These are phyloP conservation scores for Schwanniomyces pseudopolymorphus DNA, from an alignment of 805 yeast genomes.

Conservation along the genomic window DNA sequence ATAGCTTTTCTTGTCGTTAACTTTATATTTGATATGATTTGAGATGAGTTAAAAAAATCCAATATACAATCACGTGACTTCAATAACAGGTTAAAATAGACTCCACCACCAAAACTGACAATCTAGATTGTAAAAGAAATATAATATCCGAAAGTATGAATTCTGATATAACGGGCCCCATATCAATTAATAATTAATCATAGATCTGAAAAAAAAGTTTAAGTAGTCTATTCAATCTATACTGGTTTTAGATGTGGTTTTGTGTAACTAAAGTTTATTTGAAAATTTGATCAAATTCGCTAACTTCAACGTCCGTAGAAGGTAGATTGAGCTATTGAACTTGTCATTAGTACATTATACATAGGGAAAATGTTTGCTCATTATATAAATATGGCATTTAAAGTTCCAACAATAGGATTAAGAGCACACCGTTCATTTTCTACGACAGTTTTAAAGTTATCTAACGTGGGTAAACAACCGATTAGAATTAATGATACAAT, in stretches of 20 bases:
- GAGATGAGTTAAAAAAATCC: neutral
- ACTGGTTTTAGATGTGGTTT: neutral
- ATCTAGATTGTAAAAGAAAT: neutral
- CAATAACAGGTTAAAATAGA: neutral
- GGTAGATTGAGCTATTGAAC: neutral
- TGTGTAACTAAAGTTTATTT: neutral
- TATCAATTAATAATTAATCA: too few species aligned
- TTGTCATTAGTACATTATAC: neutral
- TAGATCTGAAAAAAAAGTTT: too few species aligned
- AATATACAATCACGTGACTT: neutral
- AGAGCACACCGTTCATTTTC: constrained; percentile 14
- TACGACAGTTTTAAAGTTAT: constrained; percentile 20
- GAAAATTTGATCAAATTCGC: neutral
- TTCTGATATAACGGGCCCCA: too few species aligned
- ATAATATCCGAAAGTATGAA: too few species aligned
- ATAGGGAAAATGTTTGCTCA: neutral
- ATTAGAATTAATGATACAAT: constrained; percentile 67
- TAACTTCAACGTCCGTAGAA: neutral
- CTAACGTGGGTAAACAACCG: constrained; percentile 83
- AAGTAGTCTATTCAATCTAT: too few species aligned
- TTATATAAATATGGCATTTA: neutral
- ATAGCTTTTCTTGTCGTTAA: neutral
- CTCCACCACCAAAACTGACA: neutral
- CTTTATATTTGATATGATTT: neutral
- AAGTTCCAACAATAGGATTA: constrained; percentile 3